These are phyloP conservation scores for Aspergillus ruber DNA, from an alignment of 2,329 filamentous ascomycete genomes.

Conservation along the genomic window DNA sequence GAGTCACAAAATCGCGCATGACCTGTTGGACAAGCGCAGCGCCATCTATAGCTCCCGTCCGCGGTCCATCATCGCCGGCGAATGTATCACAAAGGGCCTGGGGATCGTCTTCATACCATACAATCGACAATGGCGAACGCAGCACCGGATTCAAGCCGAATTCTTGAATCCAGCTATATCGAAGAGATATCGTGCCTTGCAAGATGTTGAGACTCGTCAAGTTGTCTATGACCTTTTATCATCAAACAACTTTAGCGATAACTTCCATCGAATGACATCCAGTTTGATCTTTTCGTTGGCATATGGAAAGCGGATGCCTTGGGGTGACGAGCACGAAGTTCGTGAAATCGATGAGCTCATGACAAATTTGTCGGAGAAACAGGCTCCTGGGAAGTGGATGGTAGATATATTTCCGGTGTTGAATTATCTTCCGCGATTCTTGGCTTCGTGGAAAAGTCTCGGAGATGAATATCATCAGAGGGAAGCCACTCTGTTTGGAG, in stretches of 20 bases:
- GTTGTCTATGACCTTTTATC: slow-evolving; percentile 39
- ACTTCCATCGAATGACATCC: slow-evolving; percentile 44
- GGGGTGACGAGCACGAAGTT: slow-evolving; percentile 38
- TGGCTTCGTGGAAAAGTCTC: slow-evolving; percentile 33
- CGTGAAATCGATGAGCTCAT: slow-evolving; percentile 42
- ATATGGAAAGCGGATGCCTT: slow-evolving; percentile 43
- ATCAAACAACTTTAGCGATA: slow-evolving; percentile 37
- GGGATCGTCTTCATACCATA: slow-evolving; percentile 40
- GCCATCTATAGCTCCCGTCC: slow-evolving; percentile 48
- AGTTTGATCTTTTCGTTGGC: slow-evolving; percentile 46
- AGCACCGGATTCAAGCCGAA: slow-evolving; percentile 35
- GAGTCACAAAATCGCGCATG: slow-evolving; percentile 46
- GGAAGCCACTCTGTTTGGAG: slow-evolving; percentile 14
- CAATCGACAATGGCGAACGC: slow-evolving; percentile 32
- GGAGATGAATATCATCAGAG: slow-evolving; percentile 13
- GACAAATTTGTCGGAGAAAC: neutral
- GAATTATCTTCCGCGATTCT: slow-evolving; percentile 31
- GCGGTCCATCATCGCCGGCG: slow-evolving; percentile 45
- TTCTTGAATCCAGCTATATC: slow-evolving; percentile 24
- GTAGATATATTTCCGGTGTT: slow-evolving; percentile 41
- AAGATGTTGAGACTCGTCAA: slow-evolving; percentile 44
- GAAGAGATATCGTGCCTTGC: slow-evolving; percentile 35
- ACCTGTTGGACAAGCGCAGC: slow-evolving; percentile 50
- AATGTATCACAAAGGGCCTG: slow-evolving; percentile 33
- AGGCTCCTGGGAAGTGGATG: slow-evolving; percentile 13